Evolutionary conservation across 2,329 filamentous ascomycete species (phyloP).

Genomic region (Colletotrichum sp.): DNA sequence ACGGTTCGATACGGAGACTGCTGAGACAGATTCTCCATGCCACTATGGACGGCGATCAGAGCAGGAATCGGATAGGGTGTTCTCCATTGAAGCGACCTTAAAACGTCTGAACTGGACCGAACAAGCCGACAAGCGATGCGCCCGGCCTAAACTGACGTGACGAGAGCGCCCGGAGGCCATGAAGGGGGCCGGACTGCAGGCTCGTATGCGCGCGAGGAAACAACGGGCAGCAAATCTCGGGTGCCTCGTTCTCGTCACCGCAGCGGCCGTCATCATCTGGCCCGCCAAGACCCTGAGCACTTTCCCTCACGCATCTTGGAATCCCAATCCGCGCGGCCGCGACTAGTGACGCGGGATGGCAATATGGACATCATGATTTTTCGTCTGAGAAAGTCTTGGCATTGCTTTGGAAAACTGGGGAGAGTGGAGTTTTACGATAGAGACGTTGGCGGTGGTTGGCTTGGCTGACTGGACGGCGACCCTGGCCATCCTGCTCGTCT

Average conservation of each 20-base stretch:
- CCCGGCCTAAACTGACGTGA: not conserved
- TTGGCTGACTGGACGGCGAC: not conserved
- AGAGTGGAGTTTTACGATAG: not conserved
- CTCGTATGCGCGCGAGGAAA: not conserved
- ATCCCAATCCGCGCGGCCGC: not conserved
- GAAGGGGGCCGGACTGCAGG: not conserved
- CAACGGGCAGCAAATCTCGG: not conserved
- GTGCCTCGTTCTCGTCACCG: not conserved
- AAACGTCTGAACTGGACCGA: not conserved
- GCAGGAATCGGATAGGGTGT: not conserved
- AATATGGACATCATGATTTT: not conserved
- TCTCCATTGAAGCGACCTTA: not conserved
- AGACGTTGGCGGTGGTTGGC: constrained; percentile 4
- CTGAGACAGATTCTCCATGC: not conserved
- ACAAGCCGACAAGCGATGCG: not conserved
- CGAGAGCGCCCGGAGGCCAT: not conserved
- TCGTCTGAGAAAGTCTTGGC: constrained; percentile 14
- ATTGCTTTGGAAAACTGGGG: constrained; percentile 15
- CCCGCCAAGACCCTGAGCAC: not conserved
- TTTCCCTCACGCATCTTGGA: not conserved
- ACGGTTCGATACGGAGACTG: not conserved
- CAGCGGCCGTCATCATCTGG: not conserved
- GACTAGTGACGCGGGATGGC: not conserved
- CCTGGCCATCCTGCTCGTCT: not conserved
- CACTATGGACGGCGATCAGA: not conserved